Base-by-base conservation (phyloP, 371 early-diverging fungal species). In the Circinella minor region DNA sequence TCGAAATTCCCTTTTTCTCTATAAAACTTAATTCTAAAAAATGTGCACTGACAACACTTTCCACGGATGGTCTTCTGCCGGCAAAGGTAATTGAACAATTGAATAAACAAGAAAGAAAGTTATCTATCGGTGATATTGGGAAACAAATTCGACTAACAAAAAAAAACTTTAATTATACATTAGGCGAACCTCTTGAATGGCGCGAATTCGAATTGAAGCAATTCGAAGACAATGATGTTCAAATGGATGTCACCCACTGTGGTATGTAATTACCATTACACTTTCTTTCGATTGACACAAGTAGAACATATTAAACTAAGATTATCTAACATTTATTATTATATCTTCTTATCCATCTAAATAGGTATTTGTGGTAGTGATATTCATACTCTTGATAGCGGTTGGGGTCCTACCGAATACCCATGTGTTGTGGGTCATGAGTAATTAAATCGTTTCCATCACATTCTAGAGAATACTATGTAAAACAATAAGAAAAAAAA, bases 351-450 rank as follows among this genome's bases (percentile, higher is more conserved):
- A 27, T 2, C 27, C 2, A 27, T 14, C 51, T 51, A 13, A 15
- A 51, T n/a, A 51, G 51, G 51, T 49, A 57, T 68, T n/a, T 70
- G 75, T 49, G 74, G 68, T 36, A 62, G 63, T 17, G 74, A 71
- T 65, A 65, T 89, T 57, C 92, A 91, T 77, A 91, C 90, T 36
- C 77, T 91, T 70, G 89, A 89, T 69, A 73, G 76, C 48, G 92
- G 89, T 63, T 92, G 92, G 93, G 88, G 88, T 2, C 81, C 83
- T 51, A 83, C 90, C 36, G 68, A 70, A 43, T 92, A 82, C 74
- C 91, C 92, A 37, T 70, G 72, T 54, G 84, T 90, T 39, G 86
- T 86, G 36, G 92, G 93, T 63, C 69, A 69, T 36, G 89, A 90
- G 69, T 69, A 69, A 27, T 20, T 62, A 17, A 57, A 57, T 37